Base-by-base conservation (phyloP, 176 grass and related monocot species). In the Carex cristatella region DNA sequence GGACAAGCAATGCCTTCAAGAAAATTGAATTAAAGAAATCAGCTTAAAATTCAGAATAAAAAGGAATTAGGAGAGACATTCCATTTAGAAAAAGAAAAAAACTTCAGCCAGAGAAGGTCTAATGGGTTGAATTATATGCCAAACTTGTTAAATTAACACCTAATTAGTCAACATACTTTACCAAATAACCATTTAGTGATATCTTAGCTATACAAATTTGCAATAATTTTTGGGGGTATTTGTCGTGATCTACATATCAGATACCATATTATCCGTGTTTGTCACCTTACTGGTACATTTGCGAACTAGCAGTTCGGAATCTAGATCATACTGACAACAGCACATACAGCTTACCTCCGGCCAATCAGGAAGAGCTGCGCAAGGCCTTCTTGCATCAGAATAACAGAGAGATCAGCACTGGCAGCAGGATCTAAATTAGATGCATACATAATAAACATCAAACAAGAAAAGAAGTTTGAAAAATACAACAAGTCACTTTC, bases 311-410 rank as follows among this genome's bases (percentile, higher is more conserved):
- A 76, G 72, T 76, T 76, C 15, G 23, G 48, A 76, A 55, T 76
- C 19, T 55, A 11, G 49, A 73, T 12, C 10, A 13, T 77, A 54
- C 49, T 77, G 23, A 76, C 69, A 76, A 30, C 23, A 5, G 11
- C 71, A 14, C 15, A 85, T 69, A 82, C 18, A 74, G 83, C 16
- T 31, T 81, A 98, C 95, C 95, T 98, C 91, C 19, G 91, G 51
- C 95, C 93, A 66, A 98, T 90, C 32, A 98, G 90, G 80, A 98
- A 89, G 85, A 98, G 79, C 65, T 98, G 89, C 1, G 95, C 93
- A 60, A 98, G 91, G 70, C 95, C 95, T 89, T 98, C 95, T 98
- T 98, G 95, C 95, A 98, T 98, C 27, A 98, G 87, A 92, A 95
- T 90, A 86, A 98, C 93, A 80, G 93, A 91, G 65, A 98, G 89